Conservation (phyloP, 495 filamentous ascomycete genomes). For the Hypoxylon cercidicola region DNA sequence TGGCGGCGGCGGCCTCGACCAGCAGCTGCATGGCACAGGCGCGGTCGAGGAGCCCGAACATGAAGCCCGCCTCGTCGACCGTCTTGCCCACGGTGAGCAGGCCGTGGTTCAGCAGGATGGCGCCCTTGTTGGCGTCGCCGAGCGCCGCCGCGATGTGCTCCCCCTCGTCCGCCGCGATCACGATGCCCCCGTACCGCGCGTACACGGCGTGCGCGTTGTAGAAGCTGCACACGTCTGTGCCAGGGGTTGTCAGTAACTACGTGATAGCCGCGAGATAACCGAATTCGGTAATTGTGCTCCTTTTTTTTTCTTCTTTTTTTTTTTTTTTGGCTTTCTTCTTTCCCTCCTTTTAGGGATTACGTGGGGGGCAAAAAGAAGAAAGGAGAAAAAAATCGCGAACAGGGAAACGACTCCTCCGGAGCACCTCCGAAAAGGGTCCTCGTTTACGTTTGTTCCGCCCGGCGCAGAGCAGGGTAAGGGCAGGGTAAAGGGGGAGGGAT, state of each 20-base stretch:
- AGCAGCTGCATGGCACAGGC: constrained; percentile 62
- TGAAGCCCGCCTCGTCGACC: constrained; percentile 65
- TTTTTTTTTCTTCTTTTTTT: background rate
- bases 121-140: constrained; percentile 55
- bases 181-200: constrained; percentile 65
- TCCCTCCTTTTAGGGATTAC: background rate
- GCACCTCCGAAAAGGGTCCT: constrained; percentile 6
- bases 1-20: constrained; percentile 60
- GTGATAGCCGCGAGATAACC: constrained; percentile 3
- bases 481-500: background rate
- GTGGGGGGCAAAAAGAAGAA: no score
- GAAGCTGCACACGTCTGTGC: constrained; percentile 63
- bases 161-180: constrained; percentile 63
- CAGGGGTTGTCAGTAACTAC: no score
- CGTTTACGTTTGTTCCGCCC: constrained; percentile 2
- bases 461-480: constrained; percentile 2
- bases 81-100: constrained; percentile 64
- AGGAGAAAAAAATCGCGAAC: background rate
- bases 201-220: constrained; percentile 64
- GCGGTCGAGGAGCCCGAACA: constrained; percentile 62
- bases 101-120: constrained; percentile 66
- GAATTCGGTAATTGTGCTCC: background rate
- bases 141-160: constrained; percentile 60
- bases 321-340: background rate
- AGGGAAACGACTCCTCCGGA: constrained; percentile 33